These are phyloP conservation scores for Epicoccum sorghinum DNA, from an alignment of 2,329 filamentous ascomycete species.

Conservation along the genomic window DNA sequence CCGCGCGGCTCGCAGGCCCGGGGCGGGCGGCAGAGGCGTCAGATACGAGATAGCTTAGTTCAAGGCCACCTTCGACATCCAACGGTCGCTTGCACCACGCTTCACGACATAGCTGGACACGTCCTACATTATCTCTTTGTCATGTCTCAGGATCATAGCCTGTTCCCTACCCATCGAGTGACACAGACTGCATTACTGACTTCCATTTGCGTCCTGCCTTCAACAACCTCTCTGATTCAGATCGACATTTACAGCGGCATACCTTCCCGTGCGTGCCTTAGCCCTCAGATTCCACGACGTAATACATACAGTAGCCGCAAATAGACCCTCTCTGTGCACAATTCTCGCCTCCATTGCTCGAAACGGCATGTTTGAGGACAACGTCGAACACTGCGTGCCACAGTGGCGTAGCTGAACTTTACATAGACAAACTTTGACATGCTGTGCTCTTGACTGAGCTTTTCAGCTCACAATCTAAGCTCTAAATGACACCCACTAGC, in stretches of 20 bases:
- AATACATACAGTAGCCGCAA: constrained; percentile 17
- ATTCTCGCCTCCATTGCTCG: constrained; percentile 7
- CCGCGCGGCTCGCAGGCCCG: constrained; percentile 10
- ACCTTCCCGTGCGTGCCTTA: neutral
- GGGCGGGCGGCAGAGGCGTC: constrained; percentile 19
- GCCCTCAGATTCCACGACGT: constrained; percentile 2
- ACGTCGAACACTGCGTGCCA: constrained; percentile 45
- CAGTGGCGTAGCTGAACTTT: constrained; percentile 40
- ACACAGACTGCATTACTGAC: neutral
- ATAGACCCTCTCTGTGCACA: constrained; percentile 8
- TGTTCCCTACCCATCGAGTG: neutral
- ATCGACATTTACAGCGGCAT: constrained; percentile 4
- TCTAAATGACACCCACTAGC: neutral
- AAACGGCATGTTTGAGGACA: constrained; percentile 10
- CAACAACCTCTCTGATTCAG: neutral
- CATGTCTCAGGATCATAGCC: neutral
- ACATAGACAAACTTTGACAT: neutral
- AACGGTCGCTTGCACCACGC: constrained; percentile 17
- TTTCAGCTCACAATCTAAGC: neutral
- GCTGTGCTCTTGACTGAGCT: constrained; percentile 4
- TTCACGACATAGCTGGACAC: constrained; percentile 6
- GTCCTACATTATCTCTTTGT: constrained; percentile 4
- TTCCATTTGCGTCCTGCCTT: constrained; percentile 4
- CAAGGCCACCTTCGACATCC: constrained; percentile 13
- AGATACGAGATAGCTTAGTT: constrained; percentile 8